Base-by-base conservation (phyloP, 208 protist species). In the Polymyxa betae region DNA sequence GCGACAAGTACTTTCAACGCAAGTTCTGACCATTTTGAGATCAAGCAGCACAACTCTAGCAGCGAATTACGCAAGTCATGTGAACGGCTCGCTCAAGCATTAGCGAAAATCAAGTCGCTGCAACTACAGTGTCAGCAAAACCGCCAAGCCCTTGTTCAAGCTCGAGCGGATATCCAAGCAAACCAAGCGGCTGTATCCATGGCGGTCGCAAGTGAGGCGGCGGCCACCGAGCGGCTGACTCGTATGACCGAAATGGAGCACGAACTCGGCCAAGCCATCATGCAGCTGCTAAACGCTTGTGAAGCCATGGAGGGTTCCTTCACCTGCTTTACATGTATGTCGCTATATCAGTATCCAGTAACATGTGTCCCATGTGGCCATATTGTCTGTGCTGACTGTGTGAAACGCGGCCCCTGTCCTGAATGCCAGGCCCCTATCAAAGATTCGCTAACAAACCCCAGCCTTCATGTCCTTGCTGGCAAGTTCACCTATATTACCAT, bases 301-400 rank as follows among this genome's bases (percentile, higher is more conserved):
- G 72, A 82, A n/a, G n/a, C 72, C 16, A 82, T 82, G 72, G 72
- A 82, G 35, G 72, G 72, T 5, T 82, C 72, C 16, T 82, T 82
- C 72, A 82, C 72, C 35, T 82, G 72, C 72, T n/a, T 82, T 12
- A 16, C n/a, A n/a, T 82, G 72, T n/a, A 82, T 82, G 72, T 38
- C 5, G 72, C 72, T 82, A n/a, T 43, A 38, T n/a, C 5, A 35
- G 16, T 5, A 82, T 12, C 16, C 72, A 5, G 35, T 45, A n/a
- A 82, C 72, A 5, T 82, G 72, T 43, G 72, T 82, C 16, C 72
- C 72, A 5, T 82, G 72, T n/a, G 72, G 72, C 12, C 72, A 82
- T 43, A n/a, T 82, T 43, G 72, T 82, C 16, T 82, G 72, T n/a
- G n/a, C 16, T 5, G 40, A 5, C 16, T 82, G 72, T n/a, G 16